These are phyloP conservation scores for Lavandula angustifolia DNA, from an alignment of 257 asterid species.

Conservation along the genomic window DNA sequence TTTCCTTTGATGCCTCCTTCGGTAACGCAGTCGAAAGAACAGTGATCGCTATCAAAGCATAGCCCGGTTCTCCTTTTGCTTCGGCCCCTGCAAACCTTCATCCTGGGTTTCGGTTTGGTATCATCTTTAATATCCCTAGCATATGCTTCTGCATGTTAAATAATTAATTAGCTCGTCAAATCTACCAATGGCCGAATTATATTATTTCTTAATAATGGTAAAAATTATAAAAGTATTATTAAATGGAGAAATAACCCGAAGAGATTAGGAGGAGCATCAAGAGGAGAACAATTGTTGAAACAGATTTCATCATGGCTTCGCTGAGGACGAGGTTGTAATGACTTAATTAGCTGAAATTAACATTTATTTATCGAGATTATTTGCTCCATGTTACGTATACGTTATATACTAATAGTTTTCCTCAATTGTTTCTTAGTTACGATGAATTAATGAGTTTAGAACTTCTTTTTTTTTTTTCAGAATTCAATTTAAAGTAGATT, in stretches of 20 bases:
- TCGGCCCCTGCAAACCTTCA: not conserved
- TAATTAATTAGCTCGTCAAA: too few species aligned
- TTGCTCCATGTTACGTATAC: too few species aligned
- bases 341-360: too few species aligned
- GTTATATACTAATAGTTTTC: not conserved
- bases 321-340: too few species aligned
- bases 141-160: too few species aligned
- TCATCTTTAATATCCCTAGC: too few species aligned
- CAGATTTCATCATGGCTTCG: not conserved
- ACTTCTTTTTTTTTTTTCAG: too few species aligned
- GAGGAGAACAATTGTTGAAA: not conserved
- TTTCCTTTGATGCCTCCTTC: not conserved
- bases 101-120: too few species aligned
- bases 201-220: too few species aligned
- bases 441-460: not conserved
- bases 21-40: not conserved
- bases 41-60: not conserved
- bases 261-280: constrained; percentile 1
- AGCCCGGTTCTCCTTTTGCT: not conserved
- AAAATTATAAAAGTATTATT: too few species aligned
- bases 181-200: too few species aligned
- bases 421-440: not conserved
- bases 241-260: not conserved
- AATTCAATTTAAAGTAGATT: not conserved
- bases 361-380: too few species aligned